Percentiles rank a stretch among this genome's conserved stretches.
These are phyloP conservation scores for Cyclotella distinguenda DNA, from an alignment of 108 stramenopile species.

Conservation along the genomic window DNA sequence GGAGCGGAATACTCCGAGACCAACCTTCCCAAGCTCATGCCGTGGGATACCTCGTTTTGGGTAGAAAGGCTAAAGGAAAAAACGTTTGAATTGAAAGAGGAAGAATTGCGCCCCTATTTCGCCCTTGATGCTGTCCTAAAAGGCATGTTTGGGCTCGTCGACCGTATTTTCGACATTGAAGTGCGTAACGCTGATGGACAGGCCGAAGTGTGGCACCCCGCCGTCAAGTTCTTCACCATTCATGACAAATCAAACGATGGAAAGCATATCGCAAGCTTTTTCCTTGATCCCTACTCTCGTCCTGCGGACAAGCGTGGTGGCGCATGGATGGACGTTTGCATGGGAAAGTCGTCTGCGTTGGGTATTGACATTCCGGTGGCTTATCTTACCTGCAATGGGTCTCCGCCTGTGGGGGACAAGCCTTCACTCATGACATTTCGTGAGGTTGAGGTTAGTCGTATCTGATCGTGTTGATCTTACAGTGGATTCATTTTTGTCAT, in stretches of 20 bases:
- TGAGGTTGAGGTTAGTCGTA: no score
- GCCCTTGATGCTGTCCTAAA: conserved; percentile 90
- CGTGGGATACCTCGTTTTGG: conserved; percentile 93
- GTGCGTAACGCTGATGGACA: conserved; percentile 87
- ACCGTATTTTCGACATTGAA: conserved; percentile 89
- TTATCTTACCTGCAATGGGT: conserved; percentile 98
- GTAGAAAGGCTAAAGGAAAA: conserved; percentile 95
- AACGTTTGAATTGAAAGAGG: conserved; percentile 92
- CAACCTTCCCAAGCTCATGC: conserved; percentile 73
- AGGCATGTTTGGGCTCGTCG: conserved; percentile 91
- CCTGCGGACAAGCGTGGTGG: conserved; percentile 97
- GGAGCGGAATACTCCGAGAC: conserved; percentile 77
- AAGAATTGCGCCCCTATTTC: conserved; percentile 97
- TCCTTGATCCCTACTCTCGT: conserved; percentile 94
- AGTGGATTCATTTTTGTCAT: no score
- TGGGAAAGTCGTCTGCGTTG: conserved; percentile 86
- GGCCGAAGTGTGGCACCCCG: conserved; percentile 94
- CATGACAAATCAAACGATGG: conserved; percentile 72
- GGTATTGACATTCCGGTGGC: conserved; percentile 90
- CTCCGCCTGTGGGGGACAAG: conserved; percentile 91
- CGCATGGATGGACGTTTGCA: conserved; percentile 95
- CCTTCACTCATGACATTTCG: conserved; percentile 98
- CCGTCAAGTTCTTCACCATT: conserved; percentile 94
- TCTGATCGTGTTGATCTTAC: no score
- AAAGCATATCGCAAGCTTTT: conserved; percentile 95